Base-by-base conservation (phyloP, 2,329 filamentous ascomycete species). In the Malbranchea cinnamomea region DNA sequence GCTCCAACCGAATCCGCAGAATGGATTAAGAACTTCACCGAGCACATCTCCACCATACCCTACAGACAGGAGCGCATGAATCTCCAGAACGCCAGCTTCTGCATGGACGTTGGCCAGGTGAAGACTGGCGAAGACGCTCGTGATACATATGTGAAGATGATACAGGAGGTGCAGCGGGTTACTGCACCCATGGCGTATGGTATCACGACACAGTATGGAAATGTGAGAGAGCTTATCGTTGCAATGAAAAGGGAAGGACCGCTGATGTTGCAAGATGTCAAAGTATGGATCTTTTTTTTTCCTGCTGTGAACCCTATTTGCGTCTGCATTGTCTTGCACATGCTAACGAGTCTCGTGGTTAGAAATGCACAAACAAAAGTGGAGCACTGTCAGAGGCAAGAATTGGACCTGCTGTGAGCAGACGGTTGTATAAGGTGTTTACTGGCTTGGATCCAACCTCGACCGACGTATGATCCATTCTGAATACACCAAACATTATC, bases 51-150 rank as follows among this genome's bases (percentile, higher is more conserved):
- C 5, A 79, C 74, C 1, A 71, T 78, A 13, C 80, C 78, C 0
- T 85, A 85, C 50, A 70, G 71, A 9, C 49, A 45, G 5, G 54
- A 62, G 32, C 49, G 54, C 18, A 56, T 59, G 31, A 62, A 66
- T 2, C 46, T 58, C 2, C 72, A 60, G 10, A 52, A 59, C 41
- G 50, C 57, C 3, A 63, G 68, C 0, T 87, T 87, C 49, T 85
- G 79, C 53, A 84, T 85, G 76, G 78, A 82, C 31, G 60, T 63
- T 1, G 80, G 80, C 0, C 80, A 87, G 52, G 76, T 87, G 23
- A 71, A 70, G 32, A 69, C 73, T 0, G 80, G 80, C 16, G 68
- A 77, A 16, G 67, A 71, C 24, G 55, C 65, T 2, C 50, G 57
- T 5, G 79, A 85, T 42, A 81, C 74, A 0, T 87, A 77, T 38